These are phyloP conservation scores for Candolleomyces aberdarensis DNA, from an alignment of 768 basidiomycete species.

Conservation along the genomic window DNA sequence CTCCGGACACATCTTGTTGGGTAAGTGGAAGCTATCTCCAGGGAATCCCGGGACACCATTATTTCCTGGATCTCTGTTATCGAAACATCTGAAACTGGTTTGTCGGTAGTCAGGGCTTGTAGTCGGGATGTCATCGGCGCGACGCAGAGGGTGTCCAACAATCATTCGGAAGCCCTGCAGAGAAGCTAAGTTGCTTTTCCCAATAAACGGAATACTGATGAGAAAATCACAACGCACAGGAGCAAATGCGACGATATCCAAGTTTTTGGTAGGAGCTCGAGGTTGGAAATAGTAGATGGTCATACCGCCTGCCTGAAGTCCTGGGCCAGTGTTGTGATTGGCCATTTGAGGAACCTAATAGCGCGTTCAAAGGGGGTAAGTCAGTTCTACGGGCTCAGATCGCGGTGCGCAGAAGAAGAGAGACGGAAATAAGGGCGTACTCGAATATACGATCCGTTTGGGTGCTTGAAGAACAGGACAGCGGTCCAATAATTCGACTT, in stretches of 20 bases:
- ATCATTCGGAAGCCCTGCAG: conserved; percentile 11
- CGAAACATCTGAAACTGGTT: conserved; percentile 8
- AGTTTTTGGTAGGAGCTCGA: conserved; percentile 7
- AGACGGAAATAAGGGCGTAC: background rate
- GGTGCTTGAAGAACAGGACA: conserved; percentile 8
- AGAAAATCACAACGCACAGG: background rate
- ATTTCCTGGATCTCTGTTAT: conserved; percentile 2
- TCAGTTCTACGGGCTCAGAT: too few species aligned
- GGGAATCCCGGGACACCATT: conserved; percentile 6
- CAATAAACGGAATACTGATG: background rate
- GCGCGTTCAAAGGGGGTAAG: background rate
- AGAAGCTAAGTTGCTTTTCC: background rate
- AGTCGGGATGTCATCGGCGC: background rate
- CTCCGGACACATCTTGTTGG: conserved; percentile 4
- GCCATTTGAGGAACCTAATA: conserved; percentile 11
- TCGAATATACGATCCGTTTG: conserved; percentile 2
- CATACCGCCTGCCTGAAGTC: conserved; percentile 10
- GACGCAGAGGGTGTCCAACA: conserved; percentile 4
- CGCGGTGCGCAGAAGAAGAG: background rate
- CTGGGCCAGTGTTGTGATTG: conserved; percentile 11
- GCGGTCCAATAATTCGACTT: conserved; percentile 11
- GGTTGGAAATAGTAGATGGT: conserved; percentile 12
- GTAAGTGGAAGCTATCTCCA: conserved; percentile 2
- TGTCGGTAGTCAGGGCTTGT: conserved; percentile 1
- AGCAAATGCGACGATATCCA: conserved; percentile 7